These are phyloP conservation scores for Alternaria gansuensis DNA, from an alignment of 2,329 filamentous ascomycete genomes.

Conservation along the genomic window DNA sequence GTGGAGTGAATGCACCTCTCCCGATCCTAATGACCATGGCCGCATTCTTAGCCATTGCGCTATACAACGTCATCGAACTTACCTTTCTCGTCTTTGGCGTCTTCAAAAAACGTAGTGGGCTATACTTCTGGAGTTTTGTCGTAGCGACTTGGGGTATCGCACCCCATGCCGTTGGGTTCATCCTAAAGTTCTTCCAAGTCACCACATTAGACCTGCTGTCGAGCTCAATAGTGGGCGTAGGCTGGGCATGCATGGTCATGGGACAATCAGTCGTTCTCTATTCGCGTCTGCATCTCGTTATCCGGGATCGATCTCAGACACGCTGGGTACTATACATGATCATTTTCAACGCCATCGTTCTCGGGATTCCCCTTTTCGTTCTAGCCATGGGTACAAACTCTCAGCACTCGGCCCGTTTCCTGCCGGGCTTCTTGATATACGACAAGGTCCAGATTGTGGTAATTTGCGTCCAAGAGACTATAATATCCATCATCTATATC, in stretches of 20 bases:
- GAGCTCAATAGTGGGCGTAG: conserved; percentile 22
- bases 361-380: conserved; percentile 51
- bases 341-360: conserved; percentile 59
- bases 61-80: conserved; percentile 47
- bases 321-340: conserved; percentile 64
- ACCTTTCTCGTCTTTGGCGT: conserved; percentile 49
- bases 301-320: conserved; percentile 53
- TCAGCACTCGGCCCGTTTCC: conserved; percentile 37
- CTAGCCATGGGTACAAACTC: conserved; percentile 62
- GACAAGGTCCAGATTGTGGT: conserved; percentile 52
- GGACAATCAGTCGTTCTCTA: conserved; percentile 68
- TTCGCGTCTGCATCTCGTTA: conserved; percentile 66
- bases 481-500: conserved; percentile 31
- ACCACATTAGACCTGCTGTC: conserved; percentile 31
- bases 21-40: conserved; percentile 31
- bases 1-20: conserved; percentile 22
- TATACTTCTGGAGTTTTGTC: conserved; percentile 59
- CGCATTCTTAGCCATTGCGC: conserved; percentile 31
- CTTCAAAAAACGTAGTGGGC: conserved; percentile 56
- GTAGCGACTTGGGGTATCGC: conserved; percentile 54
- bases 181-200: conserved; percentile 50
- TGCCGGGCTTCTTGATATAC: conserved; percentile 44
- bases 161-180: conserved; percentile 57
- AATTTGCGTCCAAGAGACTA: conserved; percentile 48
- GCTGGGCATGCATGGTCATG: conserved; percentile 67